Evolutionary conservation across 2,329 filamentous ascomycete species (phyloP).

Genomic region (Penicillium sp.): DNA sequence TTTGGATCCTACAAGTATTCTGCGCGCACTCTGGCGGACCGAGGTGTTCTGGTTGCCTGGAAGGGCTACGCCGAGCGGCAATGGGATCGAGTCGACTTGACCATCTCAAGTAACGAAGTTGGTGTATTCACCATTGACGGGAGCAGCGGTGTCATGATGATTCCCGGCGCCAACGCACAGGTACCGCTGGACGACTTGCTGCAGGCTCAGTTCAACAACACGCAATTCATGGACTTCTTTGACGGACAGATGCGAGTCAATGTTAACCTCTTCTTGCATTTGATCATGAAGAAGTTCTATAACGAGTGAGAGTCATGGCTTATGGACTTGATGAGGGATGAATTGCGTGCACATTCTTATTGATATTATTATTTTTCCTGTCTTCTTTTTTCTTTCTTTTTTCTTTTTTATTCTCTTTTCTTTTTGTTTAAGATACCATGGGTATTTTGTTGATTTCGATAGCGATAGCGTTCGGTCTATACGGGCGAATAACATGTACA

Average conservation of each 20-base stretch:
- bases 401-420: constrained; percentile 11
- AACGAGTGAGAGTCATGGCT: constrained; percentile 42
- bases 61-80: constrained; percentile 76
- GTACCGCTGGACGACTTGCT: constrained; percentile 90
- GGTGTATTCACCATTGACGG: constrained; percentile 93
- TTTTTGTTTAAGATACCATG: constrained; percentile 27
- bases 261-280: constrained; percentile 92
- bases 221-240: constrained; percentile 94
- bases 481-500: constrained; percentile 26
- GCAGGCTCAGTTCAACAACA: constrained; percentile 95
- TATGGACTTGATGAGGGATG: constrained; percentile 26
- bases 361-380: constrained; percentile 19
- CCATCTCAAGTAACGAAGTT: constrained; percentile 89
- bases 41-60: constrained; percentile 93
- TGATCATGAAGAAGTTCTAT: constrained; percentile 99
- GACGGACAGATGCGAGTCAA: constrained; percentile 85
- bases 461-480: constrained; percentile 24
- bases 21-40: constrained; percentile 81
- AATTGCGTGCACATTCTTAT: constrained; percentile 21
- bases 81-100: constrained; percentile 90
- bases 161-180: constrained; percentile 85
- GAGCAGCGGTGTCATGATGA: constrained; percentile 87
- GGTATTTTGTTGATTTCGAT: constrained; percentile 25
- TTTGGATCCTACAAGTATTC: constrained; percentile 99
- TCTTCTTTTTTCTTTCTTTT: constrained; percentile 15